phyloP scores from a whole-genome alignment of 768 basidiomycete species.

The Amanita phalloides region DNA sequence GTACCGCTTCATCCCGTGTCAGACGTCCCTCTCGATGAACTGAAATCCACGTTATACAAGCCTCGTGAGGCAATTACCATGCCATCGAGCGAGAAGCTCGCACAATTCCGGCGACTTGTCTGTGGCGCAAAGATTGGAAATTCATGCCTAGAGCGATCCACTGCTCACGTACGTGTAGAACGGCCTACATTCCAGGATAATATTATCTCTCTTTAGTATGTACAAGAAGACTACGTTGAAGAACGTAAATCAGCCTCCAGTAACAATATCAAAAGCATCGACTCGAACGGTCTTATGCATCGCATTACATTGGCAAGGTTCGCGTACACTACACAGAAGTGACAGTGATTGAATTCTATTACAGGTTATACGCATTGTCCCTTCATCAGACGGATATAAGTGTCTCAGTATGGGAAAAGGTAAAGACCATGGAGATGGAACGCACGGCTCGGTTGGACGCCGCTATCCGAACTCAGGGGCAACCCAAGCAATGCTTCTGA shows the following conservation, averaged over 20 bases:
- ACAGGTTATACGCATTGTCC: slow-evolving; percentile 55
- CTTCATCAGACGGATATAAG: slow-evolving; percentile 45
- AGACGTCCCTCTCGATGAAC: slow-evolving; percentile 6
- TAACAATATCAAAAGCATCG: slow-evolving; percentile 24
- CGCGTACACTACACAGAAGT: slow-evolving; percentile 10
- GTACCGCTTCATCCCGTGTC: slow-evolving; percentile 32
- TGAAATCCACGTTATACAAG: slow-evolving; percentile 36
- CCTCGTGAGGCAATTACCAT: slow-evolving; percentile 26
- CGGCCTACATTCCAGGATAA: neutral
- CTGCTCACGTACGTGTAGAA: slow-evolving; percentile 41
- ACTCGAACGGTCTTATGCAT: slow-evolving; percentile 53
- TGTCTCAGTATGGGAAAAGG: slow-evolving; percentile 48
- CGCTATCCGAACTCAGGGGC: neutral
- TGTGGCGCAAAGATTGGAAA: slow-evolving; percentile 51
- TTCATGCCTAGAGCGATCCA: slow-evolving; percentile 38
- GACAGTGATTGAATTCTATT: slow-evolving; percentile 4
- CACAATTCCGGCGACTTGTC: slow-evolving; percentile 46
- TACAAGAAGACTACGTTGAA: slow-evolving; percentile 66
- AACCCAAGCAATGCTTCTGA: slow-evolving; percentile 21
- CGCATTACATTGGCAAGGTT: slow-evolving; percentile 66
- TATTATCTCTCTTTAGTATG: slow-evolving; percentile 33
- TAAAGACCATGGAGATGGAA: slow-evolving; percentile 47
- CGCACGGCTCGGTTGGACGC: slow-evolving; percentile 21
- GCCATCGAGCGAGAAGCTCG: slow-evolving; percentile 37
- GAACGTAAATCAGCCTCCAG: slow-evolving; percentile 24